These are phyloP conservation scores for Xylariaceae sp. DNA, from an alignment of 2,329 filamentous ascomycete genomes.

Conservation along the genomic window DNA sequence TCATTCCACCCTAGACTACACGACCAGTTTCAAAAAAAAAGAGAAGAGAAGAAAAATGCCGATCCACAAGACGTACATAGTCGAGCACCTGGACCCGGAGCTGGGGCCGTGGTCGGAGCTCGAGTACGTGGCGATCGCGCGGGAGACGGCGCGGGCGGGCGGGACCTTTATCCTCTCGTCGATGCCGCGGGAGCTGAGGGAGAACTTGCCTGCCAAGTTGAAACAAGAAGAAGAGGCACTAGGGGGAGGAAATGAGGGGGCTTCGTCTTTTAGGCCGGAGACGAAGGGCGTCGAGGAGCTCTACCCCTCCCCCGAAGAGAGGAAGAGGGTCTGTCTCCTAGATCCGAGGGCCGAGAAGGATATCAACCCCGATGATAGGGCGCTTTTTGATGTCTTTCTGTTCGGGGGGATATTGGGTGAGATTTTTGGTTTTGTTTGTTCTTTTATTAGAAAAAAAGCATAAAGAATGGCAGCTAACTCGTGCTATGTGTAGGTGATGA, in stretches of 20 bases:
- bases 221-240: too few species aligned
- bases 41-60: constrained; percentile 17
- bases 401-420: constrained; percentile 93
- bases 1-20: too few species aligned
- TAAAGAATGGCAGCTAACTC: not conserved
- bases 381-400: constrained; percentile 81
- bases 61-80: constrained; percentile 70
- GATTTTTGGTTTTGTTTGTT: constrained; percentile 16
- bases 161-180: constrained; percentile 78
- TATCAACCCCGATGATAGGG: constrained; percentile 74
- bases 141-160: constrained; percentile 64
- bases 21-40: not conserved
- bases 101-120: constrained; percentile 90
- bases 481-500: constrained; percentile 64
- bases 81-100: constrained; percentile 94
- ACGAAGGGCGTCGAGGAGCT: constrained; percentile 75
- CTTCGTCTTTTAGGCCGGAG: constrained; percentile 66
- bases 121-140: constrained; percentile 83
- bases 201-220: constrained; percentile 58
- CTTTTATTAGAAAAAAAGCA: not conserved
- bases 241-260: too few species aligned
- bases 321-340: constrained; percentile 76
- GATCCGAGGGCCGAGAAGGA: constrained; percentile 82
- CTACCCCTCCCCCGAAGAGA: constrained; percentile 50
- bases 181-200: constrained; percentile 62